phyloP scores from a whole-genome alignment of 2,329 filamentous ascomycete species.

The Metarhizium humberi region DNA sequence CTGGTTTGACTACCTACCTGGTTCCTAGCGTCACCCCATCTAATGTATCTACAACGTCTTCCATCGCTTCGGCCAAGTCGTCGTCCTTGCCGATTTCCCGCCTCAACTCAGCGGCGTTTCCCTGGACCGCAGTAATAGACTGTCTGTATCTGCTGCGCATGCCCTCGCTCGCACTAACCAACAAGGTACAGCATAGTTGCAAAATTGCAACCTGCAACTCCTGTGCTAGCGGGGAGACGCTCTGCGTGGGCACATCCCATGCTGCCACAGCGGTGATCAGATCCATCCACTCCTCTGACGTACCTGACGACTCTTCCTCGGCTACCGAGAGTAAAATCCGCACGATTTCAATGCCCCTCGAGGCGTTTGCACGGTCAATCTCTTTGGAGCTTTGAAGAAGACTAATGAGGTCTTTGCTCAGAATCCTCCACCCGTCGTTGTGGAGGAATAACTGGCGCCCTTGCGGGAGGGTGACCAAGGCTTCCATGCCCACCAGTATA shows the following conservation, averaged over 20 bases:
- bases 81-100: constrained; percentile 16
- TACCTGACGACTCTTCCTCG: constrained; percentile 34
- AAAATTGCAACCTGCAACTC: constrained; percentile 46
- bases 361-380: constrained; percentile 20
- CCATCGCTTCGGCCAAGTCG: constrained; percentile 32
- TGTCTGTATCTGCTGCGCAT: constrained; percentile 41
- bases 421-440: constrained; percentile 43
- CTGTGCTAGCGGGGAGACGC: constrained; percentile 17
- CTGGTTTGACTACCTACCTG: not conserved
- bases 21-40: constrained; percentile 9
- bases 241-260: constrained; percentile 30
- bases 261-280: constrained; percentile 41
- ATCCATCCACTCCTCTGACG: constrained; percentile 48
- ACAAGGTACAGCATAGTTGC: constrained; percentile 45
- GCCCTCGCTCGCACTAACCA: constrained; percentile 35
- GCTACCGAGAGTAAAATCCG: constrained; percentile 43
- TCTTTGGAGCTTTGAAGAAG: constrained; percentile 27
- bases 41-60: constrained; percentile 32
- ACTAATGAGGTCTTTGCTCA: constrained; percentile 39
- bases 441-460: constrained; percentile 38
- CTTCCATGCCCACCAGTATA: constrained; percentile 50
- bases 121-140: constrained; percentile 39
- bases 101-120: constrained; percentile 35
- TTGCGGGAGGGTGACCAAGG: constrained; percentile 38
- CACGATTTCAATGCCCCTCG: constrained; percentile 45